Conservation (phyloP, 2,329 filamentous ascomycete genomes). For the Aspergillus sp. region DNA sequence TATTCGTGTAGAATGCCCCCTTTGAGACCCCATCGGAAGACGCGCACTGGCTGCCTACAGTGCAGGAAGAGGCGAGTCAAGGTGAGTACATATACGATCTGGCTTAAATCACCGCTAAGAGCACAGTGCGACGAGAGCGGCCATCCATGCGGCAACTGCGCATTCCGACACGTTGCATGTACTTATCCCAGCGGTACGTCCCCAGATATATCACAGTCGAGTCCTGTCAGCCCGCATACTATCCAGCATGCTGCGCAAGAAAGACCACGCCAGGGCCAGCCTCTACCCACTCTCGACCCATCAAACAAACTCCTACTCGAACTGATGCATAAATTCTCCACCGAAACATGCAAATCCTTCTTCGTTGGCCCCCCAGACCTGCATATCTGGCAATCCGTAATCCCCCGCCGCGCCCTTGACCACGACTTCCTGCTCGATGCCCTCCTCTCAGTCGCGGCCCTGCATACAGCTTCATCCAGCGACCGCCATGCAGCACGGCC, state of each 20-base stretch:
- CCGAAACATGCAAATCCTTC: neutral
- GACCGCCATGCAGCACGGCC: neutral
- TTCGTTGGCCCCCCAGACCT: neutral
- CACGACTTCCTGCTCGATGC: neutral
- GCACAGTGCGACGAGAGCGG: neutral
- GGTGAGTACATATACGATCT: neutral
- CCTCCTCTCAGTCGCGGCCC: neutral
- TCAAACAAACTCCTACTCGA: neutral
- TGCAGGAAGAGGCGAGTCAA: neutral
- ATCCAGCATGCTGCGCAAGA: neutral
- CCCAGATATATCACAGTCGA: neutral
- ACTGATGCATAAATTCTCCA: neutral
- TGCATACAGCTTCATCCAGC: neutral
- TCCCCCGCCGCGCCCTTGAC: neutral
- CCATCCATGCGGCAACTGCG: neutral
- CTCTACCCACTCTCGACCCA: neutral
- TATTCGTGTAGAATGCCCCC: neutral
- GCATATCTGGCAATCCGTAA: neutral
- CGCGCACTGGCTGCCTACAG: neutral
- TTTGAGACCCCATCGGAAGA: neutral
- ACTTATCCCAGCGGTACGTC: neutral
- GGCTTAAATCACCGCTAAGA: neutral
- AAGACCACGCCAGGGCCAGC: neutral
- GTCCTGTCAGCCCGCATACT: no score
- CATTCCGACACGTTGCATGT: neutral